A percentile compares a stretch with the other conserved stretches of the same genome.
Evolutionary conservation across 805 yeast species (phyloP).

Genomic region (Ogataea populi-albae): DNA sequence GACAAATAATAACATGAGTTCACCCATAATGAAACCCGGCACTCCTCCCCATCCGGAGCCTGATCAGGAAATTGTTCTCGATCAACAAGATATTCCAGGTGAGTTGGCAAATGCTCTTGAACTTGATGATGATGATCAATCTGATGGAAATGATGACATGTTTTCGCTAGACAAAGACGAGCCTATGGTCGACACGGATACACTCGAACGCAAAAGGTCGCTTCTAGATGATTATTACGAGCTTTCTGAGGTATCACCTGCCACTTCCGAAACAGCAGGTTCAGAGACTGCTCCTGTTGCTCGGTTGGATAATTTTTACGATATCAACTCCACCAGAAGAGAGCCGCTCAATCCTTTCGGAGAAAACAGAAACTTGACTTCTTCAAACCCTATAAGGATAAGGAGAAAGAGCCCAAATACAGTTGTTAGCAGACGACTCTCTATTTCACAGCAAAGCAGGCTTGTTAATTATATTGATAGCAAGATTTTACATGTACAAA

Average conservation of each 20-base stretch:
- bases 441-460: constrained; percentile 52
- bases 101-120: constrained; percentile 26
- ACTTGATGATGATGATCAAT: constrained; percentile 15
- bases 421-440: constrained; percentile 29
- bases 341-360: constrained; percentile 32
- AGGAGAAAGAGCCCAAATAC: constrained; percentile 2
- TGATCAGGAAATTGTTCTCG: constrained; percentile 24
- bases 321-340: constrained; percentile 10
- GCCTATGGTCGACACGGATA: constrained; percentile 17
- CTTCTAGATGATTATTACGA: constrained; percentile 14
- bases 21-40: constrained; percentile 11
- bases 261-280: constrained; percentile 21
- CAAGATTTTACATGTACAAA: constrained; percentile 49
- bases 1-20: constrained; percentile 1
- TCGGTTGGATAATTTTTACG: constrained; percentile 16
- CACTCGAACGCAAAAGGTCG: constrained; percentile 18
- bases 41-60: constrained; percentile 32
- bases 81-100: constrained; percentile 17
- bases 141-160: no score
- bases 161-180: constrained; percentile 1
- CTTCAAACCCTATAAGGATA: constrained; percentile 25
- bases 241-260: constrained; percentile 10
- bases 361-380: constrained; percentile 18
- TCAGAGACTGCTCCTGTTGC: constrained; percentile 5
- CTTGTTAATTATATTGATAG: constrained; percentile 55